Evolutionary conservation across 306 rosid species (phyloP).

Genomic region (Pterocarpus macrocarpus): DNA sequence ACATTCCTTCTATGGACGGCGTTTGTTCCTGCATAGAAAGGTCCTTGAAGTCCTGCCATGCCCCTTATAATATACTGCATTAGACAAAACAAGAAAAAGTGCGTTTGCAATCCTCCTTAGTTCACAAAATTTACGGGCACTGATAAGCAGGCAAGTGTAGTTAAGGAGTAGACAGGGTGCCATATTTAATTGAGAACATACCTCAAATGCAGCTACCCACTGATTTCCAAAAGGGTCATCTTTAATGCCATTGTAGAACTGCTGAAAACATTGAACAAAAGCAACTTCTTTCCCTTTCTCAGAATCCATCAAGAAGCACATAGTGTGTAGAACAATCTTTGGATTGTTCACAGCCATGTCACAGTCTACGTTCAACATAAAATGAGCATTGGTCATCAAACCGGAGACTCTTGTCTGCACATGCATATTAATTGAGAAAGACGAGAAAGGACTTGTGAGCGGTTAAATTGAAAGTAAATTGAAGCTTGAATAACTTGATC

Average conservation of each 20-base stretch:
- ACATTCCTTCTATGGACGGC: slow-evolving; percentile 69
- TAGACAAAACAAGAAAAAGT: neutral
- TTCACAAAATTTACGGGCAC: too few species aligned
- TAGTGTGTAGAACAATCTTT: slow-evolving; percentile 52
- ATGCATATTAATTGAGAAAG: too few species aligned
- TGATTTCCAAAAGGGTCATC: slow-evolving; percentile 81
- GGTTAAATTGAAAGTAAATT: too few species aligned
- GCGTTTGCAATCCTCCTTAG: neutral
- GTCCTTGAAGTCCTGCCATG: slow-evolving; percentile 68
- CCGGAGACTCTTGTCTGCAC: slow-evolving; percentile 73
- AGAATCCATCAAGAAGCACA: slow-evolving; percentile 65
- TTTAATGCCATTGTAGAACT: slow-evolving; percentile 57
- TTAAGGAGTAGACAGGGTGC: too few species aligned
- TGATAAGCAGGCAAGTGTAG: too few species aligned
- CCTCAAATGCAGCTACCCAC: slow-evolving; percentile 44
- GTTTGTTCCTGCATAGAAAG: slow-evolving; percentile 61
- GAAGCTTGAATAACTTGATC: too few species aligned
- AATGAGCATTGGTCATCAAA: slow-evolving; percentile 79
- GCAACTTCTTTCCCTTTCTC: slow-evolving; percentile 58
- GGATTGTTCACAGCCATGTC: slow-evolving; percentile 78
- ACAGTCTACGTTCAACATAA: slow-evolving; percentile 71
- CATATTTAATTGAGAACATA: neutral
- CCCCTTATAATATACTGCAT: slow-evolving; percentile 55
- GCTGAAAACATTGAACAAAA: slow-evolving; percentile 73
- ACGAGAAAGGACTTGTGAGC: too few species aligned